Conservation (phyloP, 2,329 filamentous ascomycete species). For the Tolypocladium amazonense region DNA sequence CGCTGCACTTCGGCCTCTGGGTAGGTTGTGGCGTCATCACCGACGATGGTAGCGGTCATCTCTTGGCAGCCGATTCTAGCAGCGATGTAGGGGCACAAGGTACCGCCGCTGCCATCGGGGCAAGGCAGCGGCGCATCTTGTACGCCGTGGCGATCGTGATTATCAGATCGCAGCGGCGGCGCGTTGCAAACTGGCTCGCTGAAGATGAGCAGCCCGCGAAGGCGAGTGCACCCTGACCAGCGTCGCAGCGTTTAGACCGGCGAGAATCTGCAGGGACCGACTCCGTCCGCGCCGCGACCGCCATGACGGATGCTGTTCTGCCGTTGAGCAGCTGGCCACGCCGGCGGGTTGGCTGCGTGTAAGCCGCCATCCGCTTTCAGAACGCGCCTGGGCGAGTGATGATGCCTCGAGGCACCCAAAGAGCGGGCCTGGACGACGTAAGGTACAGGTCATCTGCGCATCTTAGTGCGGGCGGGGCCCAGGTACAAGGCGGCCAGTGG, state of each 20-base stretch:
- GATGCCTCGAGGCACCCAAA: neutral
- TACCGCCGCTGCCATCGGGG: neutral
- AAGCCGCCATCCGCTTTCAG: neutral
- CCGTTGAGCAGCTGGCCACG: neutral
- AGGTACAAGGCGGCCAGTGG: constrained; percentile 19
- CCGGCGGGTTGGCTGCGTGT: neutral
- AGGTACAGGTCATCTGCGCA: constrained; percentile 27
- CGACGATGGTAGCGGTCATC: neutral
- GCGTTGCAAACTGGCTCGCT: neutral
- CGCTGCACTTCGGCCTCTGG: neutral
- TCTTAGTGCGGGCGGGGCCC: constrained; percentile 19
- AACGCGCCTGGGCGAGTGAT: neutral
- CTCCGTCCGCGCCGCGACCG: neutral
- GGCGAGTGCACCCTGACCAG: neutral
- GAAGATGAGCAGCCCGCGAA: neutral
- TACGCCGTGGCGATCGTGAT: neutral
- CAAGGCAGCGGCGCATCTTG: neutral
- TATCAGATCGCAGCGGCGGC: neutral
- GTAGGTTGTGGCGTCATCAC: neutral
- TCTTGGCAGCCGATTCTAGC: neutral
- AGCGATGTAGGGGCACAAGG: too few species aligned
- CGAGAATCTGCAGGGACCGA: neutral
- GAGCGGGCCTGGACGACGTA: constrained; percentile 12
- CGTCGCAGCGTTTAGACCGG: neutral
- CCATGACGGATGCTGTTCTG: neutral